Percentiles rank a stretch among this genome's conserved stretches.
Evolutionary conservation across 768 basidiomycete genomes (phyloP).

Genomic region (Nidularia pulvinata): DNA sequence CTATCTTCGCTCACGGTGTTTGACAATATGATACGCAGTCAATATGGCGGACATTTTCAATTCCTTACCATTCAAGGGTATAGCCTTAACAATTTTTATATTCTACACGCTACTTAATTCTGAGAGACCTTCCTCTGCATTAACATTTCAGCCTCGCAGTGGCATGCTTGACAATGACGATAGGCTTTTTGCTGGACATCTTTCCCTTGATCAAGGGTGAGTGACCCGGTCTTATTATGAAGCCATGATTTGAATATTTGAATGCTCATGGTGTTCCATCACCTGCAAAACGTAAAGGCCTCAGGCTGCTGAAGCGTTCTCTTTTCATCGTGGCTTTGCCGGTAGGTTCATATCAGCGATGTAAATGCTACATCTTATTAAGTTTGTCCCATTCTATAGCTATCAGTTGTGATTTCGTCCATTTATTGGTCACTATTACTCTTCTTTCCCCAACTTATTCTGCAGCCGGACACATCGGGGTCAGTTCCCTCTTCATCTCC

Average conservation of each 20-base stretch:
- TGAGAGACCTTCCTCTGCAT: not conserved
- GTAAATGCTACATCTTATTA: not conserved
- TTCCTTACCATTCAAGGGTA: constrained; percentile 83
- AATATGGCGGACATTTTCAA: constrained; percentile 67
- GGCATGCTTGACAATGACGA: constrained; percentile 30
- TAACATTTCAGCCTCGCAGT: constrained; percentile 25
- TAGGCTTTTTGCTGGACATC: constrained; percentile 27
- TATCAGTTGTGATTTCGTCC: constrained; percentile 33
- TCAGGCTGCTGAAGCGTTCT: constrained; percentile 48
- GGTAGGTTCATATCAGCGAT: constrained; percentile 29
- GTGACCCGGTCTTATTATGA: constrained; percentile 1
- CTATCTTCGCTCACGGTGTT: constrained; percentile 19
- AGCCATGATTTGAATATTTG: not conserved
- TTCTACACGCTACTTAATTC: not conserved
- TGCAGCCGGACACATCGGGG: constrained; percentile 9
- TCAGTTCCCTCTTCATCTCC: constrained; percentile 24
- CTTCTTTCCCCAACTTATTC: constrained; percentile 56
- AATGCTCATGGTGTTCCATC: too few relatives aligned
- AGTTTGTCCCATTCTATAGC: constrained; percentile 11
- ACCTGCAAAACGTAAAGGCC: constrained; percentile 18
- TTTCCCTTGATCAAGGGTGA: constrained; percentile 25
- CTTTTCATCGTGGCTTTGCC: constrained; percentile 69
- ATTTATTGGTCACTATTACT: constrained; percentile 74
- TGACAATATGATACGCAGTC: constrained; percentile 29
- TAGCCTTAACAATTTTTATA: constrained; percentile 7